Evolutionary conservation across 768 basidiomycete species (phyloP), one percentile per base, ranked within the genome.

Genomic region (Lactarius hengduanensis): DNA sequence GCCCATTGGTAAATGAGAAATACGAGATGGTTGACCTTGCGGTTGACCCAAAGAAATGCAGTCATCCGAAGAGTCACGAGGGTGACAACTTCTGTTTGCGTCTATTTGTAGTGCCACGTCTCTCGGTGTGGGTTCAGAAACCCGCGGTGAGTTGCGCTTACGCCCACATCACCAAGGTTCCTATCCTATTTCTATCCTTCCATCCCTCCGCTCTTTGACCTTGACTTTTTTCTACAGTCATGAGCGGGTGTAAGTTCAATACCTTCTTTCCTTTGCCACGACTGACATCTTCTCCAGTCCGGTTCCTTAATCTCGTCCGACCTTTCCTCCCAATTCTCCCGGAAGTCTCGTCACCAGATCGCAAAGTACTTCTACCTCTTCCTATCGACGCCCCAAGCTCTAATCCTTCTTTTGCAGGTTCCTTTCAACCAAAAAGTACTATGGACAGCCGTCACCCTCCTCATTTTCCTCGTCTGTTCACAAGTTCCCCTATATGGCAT

Each of bases 401-500:
- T 43, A 4, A 61, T 41, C 59, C 43, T 38, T 16, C 22, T 15
- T 50, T 36, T 58, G 4, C 65, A 97, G 94, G 93, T 98, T 63
- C 93, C 94, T 34, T 98, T 98, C 85, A 95, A 96, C 82, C 94
- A 96, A 86, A 97, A 97, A 79, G 86, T 96, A 69, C 81, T 96
- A 89, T 98, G 96, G 96, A 99, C 96, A 9, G 94, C 96, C 64
- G 94, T 98, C 36, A 98, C 96, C 3, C 94, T 99, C 74, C 90
- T 98, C 79, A 98, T 99, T 78, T 98, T 98, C 91, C 80, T 99
- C 75, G 96, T 98, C 70, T 98, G 96, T 84, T 98, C 96, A 32
- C 97, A 98, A 80, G 96, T 98, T 38, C 97, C 97, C 7, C 84
- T 99, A 57, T 99, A 98, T 78, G 97, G 97, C 69, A 98, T 99